Percentiles rank a stretch among this genome's conserved stretches.
phyloP scores from a whole-genome alignment of 2,329 filamentous ascomycete genomes.

The Tolypocladium inflatum region DNA sequence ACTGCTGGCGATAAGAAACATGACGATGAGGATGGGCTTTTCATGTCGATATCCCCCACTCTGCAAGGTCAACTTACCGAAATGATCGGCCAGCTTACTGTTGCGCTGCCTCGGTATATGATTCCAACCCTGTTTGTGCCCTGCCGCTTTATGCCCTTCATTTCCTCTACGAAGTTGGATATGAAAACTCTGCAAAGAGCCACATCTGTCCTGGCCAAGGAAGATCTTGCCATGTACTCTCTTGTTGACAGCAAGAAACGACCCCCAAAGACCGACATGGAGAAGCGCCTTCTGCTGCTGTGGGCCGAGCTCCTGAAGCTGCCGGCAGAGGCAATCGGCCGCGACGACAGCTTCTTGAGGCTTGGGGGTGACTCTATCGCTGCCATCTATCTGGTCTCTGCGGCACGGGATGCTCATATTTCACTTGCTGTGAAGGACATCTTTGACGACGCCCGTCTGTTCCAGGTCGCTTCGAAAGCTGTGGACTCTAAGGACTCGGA shows the following conservation, averaged over 20 bases:
- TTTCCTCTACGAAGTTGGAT: constrained; percentile 9
- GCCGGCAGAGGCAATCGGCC: not conserved
- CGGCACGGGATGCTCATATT: not conserved
- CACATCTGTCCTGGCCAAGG: too few species aligned
- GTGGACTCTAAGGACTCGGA: too few species aligned
- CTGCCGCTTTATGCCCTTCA: constrained; percentile 5
- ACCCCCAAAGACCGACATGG: not conserved
- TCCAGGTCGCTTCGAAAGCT: too few species aligned
- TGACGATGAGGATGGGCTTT: not conserved
- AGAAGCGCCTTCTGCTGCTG: not conserved
- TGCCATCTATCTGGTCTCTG: not conserved
- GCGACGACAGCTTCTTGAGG: not conserved
- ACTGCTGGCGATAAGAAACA: not conserved
- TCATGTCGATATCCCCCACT: not conserved
- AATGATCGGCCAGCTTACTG: not conserved
- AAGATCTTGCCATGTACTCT: not conserved
- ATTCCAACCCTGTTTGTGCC: not conserved
- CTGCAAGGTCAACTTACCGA: not conserved
- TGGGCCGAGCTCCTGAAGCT: constrained; percentile 4
- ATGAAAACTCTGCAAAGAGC: constrained; percentile 1
- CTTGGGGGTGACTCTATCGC: constrained; percentile 8
- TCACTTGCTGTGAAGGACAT: not conserved
- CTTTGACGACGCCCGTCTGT: not conserved
- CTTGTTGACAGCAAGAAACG: constrained; percentile 1
- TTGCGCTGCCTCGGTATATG: constrained; percentile 3